Base-by-base conservation (phyloP, 164 flowering plant species). In the Nymphaea thermarum region DNA sequence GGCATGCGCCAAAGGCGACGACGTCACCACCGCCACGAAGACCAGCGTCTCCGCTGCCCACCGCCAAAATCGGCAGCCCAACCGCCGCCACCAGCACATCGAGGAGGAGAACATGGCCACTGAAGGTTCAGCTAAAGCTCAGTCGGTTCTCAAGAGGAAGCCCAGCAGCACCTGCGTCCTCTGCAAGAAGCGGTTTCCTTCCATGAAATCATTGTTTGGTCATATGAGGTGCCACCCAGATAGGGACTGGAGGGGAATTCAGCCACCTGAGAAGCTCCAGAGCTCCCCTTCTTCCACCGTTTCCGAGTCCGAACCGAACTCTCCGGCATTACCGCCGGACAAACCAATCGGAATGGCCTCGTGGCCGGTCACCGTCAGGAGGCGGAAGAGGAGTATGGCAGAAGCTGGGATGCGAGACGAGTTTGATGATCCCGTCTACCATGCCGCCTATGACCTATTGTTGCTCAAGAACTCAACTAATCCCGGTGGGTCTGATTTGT, bases 181-280 rank as follows among this genome's bases (percentile, higher is more conserved):
- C 10, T 71, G 73, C 65, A n/a, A 17, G 60, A 71, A 66, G 73
- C 42, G 44, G 11, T 71, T 71, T 25, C 55, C 62, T 4, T 71
- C 73, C 11, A 43, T 8, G 2, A 71, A 71, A 44, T 44, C 69
- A 10, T 64, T 71, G 57, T 71, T 55, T n/a, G 73, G 73, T 15
- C 73, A 71, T 57, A 71, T 71, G 73, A 71, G 73, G 67, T 60
- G 60, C 65, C 73, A 71, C 65, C 73, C 73, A 16, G 60, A 61
- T 5, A 25, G 73, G 65, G 45, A 25, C 16, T 70, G 71, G 71
- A 44, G 67, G 17, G 71, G 71, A 42, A 70, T 64, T 17, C 71
- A 64, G 41, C 73, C 69, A 6, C 73, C 65, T 12, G 64, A 62
- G 64, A 62, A 62, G 64, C 64, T 51, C 57, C 57, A 8, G 12